A percentile compares a stretch with the other conserved stretches of the same genome.
These are phyloP conservation scores for Amanita rimosa DNA, from an alignment of 768 basidiomycete species.

Conservation along the genomic window DNA sequence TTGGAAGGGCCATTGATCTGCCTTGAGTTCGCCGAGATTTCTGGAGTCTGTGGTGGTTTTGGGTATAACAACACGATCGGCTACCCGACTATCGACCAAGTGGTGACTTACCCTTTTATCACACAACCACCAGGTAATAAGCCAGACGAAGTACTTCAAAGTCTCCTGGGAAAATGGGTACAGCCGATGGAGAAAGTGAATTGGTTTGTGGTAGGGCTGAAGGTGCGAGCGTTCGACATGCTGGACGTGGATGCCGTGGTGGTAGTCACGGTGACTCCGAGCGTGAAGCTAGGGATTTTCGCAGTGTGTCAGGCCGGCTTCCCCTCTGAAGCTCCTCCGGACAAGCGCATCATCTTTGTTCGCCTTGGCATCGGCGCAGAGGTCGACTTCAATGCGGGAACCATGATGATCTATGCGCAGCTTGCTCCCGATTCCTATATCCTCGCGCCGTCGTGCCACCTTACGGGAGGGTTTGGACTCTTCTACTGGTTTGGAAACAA, in stretches of 20 bases:
- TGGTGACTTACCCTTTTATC: background rate
- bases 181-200: background rate
- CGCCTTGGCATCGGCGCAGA: background rate
- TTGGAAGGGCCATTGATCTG: slow-evolving; percentile 1
- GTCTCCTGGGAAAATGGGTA: background rate
- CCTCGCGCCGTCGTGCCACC: slow-evolving; percentile 1
- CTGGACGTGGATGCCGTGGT: slow-evolving; percentile 3
- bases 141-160: background rate
- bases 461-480: background rate
- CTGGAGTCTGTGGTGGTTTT: background rate
- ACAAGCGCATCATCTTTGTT: background rate
- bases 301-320: background rate
- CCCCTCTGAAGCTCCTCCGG: background rate
- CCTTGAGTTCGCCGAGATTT: slow-evolving; percentile 1
- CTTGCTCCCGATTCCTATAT: slow-evolving; percentile 2
- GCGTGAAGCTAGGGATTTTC: slow-evolving; percentile 3
- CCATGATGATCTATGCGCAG: background rate
- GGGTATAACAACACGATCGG: slow-evolving; percentile 1
- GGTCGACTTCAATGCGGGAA: background rate
- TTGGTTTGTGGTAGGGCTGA: slow-evolving; percentile 4
- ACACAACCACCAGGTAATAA: background rate
- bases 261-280: background rate
- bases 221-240: background rate
- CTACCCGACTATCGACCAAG: background rate
- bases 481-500: slow-evolving; percentile 2